These are phyloP conservation scores for Kokia cookei DNA, from an alignment of 441 rosid species.

Conservation along the genomic window DNA sequence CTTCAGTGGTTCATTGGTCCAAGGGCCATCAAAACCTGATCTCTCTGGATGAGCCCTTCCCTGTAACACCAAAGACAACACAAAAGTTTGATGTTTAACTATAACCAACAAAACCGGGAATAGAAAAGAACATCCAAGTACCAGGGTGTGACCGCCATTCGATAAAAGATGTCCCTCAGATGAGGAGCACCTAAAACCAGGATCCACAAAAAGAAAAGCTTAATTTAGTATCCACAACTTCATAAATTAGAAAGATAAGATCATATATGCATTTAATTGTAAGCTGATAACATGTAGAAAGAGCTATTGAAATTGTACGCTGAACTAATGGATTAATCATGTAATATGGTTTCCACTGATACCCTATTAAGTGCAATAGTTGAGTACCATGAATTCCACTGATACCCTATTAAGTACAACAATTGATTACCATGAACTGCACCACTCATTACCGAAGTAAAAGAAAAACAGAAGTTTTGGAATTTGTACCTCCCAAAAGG, in stretches of 20 bases:
- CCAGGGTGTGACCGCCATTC: constrained; percentile 93
- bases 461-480: background rate
- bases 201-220: background rate
- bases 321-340: background rate
- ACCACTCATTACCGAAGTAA: background rate
- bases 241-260: background rate
- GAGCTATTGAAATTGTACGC: background rate
- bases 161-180: constrained; percentile 65
- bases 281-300: background rate
- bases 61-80: constrained; percentile 23
- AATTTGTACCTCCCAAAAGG: background rate
- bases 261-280: background rate
- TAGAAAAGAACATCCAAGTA: constrained; percentile 14
- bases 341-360: background rate
- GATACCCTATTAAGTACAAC: background rate
- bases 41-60: constrained; percentile 87
- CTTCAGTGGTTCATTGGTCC: constrained; percentile 84
- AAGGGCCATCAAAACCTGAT: constrained; percentile 87
- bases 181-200: constrained; percentile 48
- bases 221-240: background rate
- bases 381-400: background rate
- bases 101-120: background rate
- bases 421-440: background rate
- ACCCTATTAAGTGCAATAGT: background rate
- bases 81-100: background rate